Percentiles rank a stretch among this genome's conserved stretches.
Evolutionary conservation across 1,284 basidiomycete species (phyloP).

Genomic region (Sanguinoderma infundibulare): DNA sequence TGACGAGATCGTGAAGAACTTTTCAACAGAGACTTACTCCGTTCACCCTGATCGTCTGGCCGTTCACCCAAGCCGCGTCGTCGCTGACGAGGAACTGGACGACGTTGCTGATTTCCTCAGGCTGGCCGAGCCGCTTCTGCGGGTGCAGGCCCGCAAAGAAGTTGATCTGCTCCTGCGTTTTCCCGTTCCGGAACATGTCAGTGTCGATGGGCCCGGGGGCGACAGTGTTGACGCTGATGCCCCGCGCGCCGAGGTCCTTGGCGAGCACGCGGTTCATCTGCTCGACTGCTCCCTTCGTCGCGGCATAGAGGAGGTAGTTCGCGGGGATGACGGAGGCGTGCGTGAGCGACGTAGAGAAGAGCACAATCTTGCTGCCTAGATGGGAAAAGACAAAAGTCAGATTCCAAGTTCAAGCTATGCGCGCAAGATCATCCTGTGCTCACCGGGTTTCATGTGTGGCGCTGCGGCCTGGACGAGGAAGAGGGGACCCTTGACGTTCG

Average conservation of each 20-base stretch:
- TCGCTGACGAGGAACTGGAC: conserved; percentile 57
- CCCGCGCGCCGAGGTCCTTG: conserved; percentile 55
- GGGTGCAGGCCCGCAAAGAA: conserved; percentile 51
- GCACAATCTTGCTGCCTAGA: conserved; percentile 55
- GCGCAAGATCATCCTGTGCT: conserved; percentile 18
- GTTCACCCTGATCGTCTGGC: conserved; percentile 58
- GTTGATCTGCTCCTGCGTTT: conserved; percentile 50
- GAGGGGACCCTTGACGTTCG: conserved; percentile 62
- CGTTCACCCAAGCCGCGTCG: conserved; percentile 59
- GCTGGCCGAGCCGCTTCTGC: conserved; percentile 48
- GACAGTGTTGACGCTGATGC: conserved; percentile 62
- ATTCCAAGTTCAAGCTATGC: neutral
- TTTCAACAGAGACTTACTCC: conserved; percentile 43
- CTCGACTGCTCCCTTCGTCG: conserved; percentile 62
- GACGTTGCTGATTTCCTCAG: conserved; percentile 58
- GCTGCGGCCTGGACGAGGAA: conserved; percentile 56
- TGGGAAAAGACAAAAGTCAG: neutral
- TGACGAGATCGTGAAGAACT: neutral
- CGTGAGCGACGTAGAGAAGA: conserved; percentile 58
- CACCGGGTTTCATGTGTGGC: conserved; percentile 47
- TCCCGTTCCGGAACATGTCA: conserved; percentile 55
- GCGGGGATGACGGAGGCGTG: conserved; percentile 47
- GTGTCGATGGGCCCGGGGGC: conserved; percentile 61
- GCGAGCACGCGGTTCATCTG: conserved; percentile 62
- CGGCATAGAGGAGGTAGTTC: conserved; percentile 53